These are phyloP conservation scores for Alternaria arborescens DNA, from an alignment of 2,329 filamentous ascomycete genomes.

Conservation along the genomic window DNA sequence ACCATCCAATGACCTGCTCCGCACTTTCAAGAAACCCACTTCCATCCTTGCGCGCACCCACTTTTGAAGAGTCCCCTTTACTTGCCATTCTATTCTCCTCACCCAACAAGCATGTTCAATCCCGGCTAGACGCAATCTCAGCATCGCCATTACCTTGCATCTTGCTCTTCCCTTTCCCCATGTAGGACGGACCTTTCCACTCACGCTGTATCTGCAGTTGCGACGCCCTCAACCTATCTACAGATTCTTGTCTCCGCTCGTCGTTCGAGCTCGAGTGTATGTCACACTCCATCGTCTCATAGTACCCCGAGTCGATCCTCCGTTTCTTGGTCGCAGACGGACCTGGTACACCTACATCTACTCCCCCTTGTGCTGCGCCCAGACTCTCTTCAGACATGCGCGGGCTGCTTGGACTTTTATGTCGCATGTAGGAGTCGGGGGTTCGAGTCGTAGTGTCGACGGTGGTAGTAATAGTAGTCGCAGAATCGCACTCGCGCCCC, in stretches of 20 bases:
- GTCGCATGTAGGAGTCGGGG: rapidly evolving
- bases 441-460: neutral
- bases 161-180: neutral
- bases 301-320: neutral
- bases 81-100: neutral
- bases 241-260: neutral
- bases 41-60: too few species aligned
- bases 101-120: neutral
- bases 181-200: neutral
- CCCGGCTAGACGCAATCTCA: neutral
- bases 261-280: neutral
- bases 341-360: neutral
- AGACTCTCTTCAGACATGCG: neutral
- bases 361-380: rapidly evolving
- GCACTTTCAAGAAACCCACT: too few species aligned
- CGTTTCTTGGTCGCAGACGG: neutral
- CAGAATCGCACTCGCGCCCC: too few species aligned
- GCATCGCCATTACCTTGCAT: neutral
- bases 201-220: neutral
- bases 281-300: neutral
- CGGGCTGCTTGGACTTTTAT: neutral
- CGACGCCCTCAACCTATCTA: neutral
- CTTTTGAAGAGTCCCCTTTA: too few species aligned
- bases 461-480: neutral
- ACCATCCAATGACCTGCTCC: neutral